Evolutionary conservation across 106 monocot genomes (phyloP), one percentile per base, ranked within the genome.

Genomic region (Chionographis japonica): DNA sequence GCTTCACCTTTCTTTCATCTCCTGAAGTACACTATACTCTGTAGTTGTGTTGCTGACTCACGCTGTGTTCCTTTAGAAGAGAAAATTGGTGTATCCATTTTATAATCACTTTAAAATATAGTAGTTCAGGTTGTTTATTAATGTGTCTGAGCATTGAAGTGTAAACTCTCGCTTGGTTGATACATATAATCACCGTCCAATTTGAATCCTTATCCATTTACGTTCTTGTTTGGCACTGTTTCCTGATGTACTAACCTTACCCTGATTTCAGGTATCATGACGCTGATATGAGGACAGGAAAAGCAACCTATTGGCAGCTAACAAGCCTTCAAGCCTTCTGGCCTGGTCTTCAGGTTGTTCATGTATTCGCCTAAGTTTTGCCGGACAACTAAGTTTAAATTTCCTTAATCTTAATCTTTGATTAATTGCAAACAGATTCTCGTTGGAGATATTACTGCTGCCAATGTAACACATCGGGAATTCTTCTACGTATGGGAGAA

Each of bases 241-340:
- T 68, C 37, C 39, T 40, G 17, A 50, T 35, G 56, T 35, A 49
- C 56, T 16, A 18, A 9, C 38, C 35, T 64, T 53, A 61, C 55
- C 12, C 39, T 10, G 16, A 54, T 43, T 49, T 42, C 39, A 94
- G 94, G 94, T 94, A 94, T 60, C 94, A 90, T 79, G 94, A 94
- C 61, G 90, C 87, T 81, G 94, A 94, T 80, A 94, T 94, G 87
- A 80, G 90, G 67, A 84, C 75, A 17, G 94, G 94, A 65, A 85
- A 81, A 76, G 82, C 94, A 67, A 94, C 94, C 52, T 85, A 94
- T 71, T 94, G 94, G 94, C 94, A 94, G 61, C 85, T 94, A 17
- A 94, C 94, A 53, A 94, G 94, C 62, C 94, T 94, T 72, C 94
- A 94, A 66, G 94, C 94, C 46, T 94, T 94, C 70, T 94, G 94